A percentile compares a stretch with the other conserved stretches of the same genome.
Conservation (phyloP, 2,329 filamentous ascomycete species). For the Helotiales sp. region DNA sequence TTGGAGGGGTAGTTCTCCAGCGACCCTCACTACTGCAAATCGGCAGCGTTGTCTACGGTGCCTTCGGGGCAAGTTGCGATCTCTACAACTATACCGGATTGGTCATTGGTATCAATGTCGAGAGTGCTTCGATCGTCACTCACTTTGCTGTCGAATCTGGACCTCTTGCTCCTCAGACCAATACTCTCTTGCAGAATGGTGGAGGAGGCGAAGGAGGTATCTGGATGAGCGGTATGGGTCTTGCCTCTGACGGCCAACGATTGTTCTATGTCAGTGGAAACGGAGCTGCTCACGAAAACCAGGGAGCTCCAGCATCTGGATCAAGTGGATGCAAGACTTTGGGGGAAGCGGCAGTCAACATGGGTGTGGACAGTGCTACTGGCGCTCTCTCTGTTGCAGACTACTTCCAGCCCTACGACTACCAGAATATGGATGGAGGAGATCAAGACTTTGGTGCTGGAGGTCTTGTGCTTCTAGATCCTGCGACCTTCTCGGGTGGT, state of each 20-base stretch:
- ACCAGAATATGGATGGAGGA: slow-evolving; percentile 8
- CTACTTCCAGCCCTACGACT: slow-evolving; percentile 13
- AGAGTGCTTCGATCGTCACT: slow-evolving; percentile 2
- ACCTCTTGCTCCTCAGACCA: not conserved
- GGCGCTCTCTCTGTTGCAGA: slow-evolving; percentile 3
- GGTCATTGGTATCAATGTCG: slow-evolving; percentile 6
- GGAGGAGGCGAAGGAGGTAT: slow-evolving; percentile 14
- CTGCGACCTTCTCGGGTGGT: slow-evolving; percentile 2
- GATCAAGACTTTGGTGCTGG: slow-evolving; percentile 12
- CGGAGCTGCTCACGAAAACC: slow-evolving; percentile 2
- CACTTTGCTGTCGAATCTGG: not conserved
- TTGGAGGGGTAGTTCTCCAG: slow-evolving; percentile 19
- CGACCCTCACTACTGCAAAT: slow-evolving; percentile 14
- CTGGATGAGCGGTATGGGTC: slow-evolving; percentile 9
- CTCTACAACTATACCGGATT: slow-evolving; percentile 23
- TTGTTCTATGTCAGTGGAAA: slow-evolving; percentile 12
- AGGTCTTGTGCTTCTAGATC: slow-evolving; percentile 8
- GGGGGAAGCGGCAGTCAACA: slow-evolving; percentile 3
- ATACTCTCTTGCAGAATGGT: not conserved
- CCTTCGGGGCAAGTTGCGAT: slow-evolving; percentile 23
- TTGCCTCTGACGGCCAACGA: not conserved
- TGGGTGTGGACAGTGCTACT: not conserved
- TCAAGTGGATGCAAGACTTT: slow-evolving; percentile 2
- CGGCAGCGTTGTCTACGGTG: slow-evolving; percentile 11
- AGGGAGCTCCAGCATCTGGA: slow-evolving; percentile 2